Evolutionary conservation across 176 grass and related monocot species (phyloP), one percentile per base, ranked within the genome.

Genomic region (Saccharum spontaneum): DNA sequence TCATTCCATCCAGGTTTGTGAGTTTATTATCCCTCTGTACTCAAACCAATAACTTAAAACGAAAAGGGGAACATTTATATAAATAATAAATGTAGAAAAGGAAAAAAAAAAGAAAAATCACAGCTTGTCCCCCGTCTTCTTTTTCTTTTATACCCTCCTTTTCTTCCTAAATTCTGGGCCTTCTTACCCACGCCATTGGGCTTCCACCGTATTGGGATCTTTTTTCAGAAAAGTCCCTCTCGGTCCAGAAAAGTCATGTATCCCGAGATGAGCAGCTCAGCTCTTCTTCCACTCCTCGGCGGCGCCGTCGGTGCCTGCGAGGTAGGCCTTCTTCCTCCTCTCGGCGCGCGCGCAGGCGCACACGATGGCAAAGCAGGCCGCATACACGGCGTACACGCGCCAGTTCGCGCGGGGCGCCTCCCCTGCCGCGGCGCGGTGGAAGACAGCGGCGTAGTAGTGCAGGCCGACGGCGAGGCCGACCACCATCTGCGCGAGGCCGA

Each of bases 391-490:
- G 52, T 99, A 94, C 33, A 99, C 94, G 24, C 90, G 91, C 97
- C 97, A 99, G 67, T 96, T 97, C 7, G 92, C 91, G 15, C 92
- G 97, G 8, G 97, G 94, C 4, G 90, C 86, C 70, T 94, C 92
- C 28, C 48, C 97, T 4, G 73, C 76, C 4, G 94, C 97, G 12
- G 97, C 97, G 67, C 97, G 92, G 88, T 92, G 97, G 90, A 99
- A 99, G 4, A 99, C 94, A 1, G 92, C 94, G 24, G 94, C 92
- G 84, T 99, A 99, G 90, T 99, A 97, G 70, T 99, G 97, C 33
- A 94, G 86, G 5, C 97, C 94, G 15, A 99, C 94, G 20, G 88
- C 97, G 17, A 99, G 66, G 14, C 97, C 94, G 14, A 97, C 92
- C 67, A 99, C 86, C 94, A 99, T 97, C 90, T 99, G 94, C 75